Percentiles rank a stretch among this genome's conserved stretches.
phyloP scores from a whole-genome alignment of 2,329 filamentous ascomycete species.

The Ramularia endophylla region DNA sequence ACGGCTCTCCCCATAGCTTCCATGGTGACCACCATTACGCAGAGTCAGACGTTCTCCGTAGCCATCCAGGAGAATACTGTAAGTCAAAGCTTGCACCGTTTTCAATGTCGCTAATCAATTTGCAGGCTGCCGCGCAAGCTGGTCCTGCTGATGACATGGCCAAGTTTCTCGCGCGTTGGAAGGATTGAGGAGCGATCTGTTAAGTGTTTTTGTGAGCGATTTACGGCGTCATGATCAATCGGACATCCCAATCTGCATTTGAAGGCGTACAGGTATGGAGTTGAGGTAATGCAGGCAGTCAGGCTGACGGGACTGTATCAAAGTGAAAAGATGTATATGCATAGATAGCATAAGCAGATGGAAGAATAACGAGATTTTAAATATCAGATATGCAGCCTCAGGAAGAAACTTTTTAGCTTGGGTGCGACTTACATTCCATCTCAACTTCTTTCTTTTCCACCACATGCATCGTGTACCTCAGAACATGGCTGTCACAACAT shows the following conservation, averaged over 20 bases:
- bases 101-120: constrained; percentile 4
- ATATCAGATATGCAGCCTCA: no score
- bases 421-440: not conserved
- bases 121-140: constrained; percentile 49
- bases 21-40: constrained; percentile 48
- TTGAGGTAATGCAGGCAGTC: no score
- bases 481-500: constrained; percentile 33
- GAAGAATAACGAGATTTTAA: no score
- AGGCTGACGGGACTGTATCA: no score
- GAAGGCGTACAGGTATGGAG: no score
- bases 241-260: no score
- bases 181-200: constrained; percentile 43
- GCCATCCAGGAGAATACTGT: constrained; percentile 55
- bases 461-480: no score
- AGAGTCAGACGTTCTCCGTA: constrained; percentile 46
- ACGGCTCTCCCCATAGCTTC: constrained; percentile 42
- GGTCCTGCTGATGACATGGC: constrained; percentile 50
- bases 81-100: constrained; percentile 30
- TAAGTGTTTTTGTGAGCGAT: not conserved
- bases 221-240: not conserved
- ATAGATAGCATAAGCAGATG: not conserved
- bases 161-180: constrained; percentile 54
- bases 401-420: no score
- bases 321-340: no score
- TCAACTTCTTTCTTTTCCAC: constrained; percentile 1